These are phyloP conservation scores for Fragaria iinumae DNA, from an alignment of 306 rosid species.

Conservation along the genomic window DNA sequence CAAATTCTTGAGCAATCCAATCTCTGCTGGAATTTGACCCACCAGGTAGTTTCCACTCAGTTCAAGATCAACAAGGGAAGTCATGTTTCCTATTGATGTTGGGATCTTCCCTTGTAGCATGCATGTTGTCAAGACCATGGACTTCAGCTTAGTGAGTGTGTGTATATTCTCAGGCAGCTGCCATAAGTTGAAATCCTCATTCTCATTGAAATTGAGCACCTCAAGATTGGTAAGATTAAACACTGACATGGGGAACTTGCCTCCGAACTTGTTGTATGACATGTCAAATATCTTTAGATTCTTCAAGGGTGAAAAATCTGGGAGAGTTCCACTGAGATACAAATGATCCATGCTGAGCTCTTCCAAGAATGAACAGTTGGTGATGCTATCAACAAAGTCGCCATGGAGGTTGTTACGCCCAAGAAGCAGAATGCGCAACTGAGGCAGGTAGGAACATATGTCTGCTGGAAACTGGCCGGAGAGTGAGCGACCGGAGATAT, in stretches of 20 bases:
- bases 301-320: conserved; percentile 68
- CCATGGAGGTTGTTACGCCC: conserved; percentile 43
- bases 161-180: conserved; percentile 51
- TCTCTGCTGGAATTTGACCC: conserved; percentile 66
- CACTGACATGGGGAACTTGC: conserved; percentile 75
- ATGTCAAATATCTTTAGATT: conserved; percentile 59
- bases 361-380: conserved; percentile 64
- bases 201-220: conserved; percentile 75
- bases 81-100: conserved; percentile 68
- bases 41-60: conserved; percentile 64
- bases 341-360: conserved; percentile 53
- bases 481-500: conserved; percentile 52
- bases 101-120: conserved; percentile 70
- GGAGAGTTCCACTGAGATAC: conserved; percentile 47
- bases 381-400: conserved; percentile 45
- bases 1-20: conserved; percentile 63
- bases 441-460: conserved; percentile 65
- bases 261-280: conserved; percentile 65
- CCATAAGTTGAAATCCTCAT: conserved; percentile 53
- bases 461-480: conserved; percentile 63
- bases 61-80: conserved; percentile 77
- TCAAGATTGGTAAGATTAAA: conserved; percentile 66
- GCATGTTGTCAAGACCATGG: conserved; percentile 66
- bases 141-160: conserved; percentile 44
- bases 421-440: conserved; percentile 50